phyloP scores from a whole-genome alignment of 805 yeast genomes.

The Ogataea sp. region DNA sequence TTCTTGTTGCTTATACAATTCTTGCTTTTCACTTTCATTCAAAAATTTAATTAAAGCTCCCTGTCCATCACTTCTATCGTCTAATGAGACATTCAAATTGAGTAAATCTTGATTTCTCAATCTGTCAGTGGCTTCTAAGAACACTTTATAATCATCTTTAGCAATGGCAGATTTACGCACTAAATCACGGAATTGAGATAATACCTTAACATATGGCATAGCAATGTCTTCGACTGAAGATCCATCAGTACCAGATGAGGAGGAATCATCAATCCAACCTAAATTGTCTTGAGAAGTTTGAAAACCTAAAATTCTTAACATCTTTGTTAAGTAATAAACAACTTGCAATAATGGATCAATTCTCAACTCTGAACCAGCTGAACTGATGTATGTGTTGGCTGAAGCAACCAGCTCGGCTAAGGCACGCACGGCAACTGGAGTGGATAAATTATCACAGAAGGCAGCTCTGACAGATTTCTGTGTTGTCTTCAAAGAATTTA shows the following conservation, averaged over 20 bases:
- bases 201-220: slow-evolving; percentile 71
- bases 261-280: slow-evolving; percentile 63
- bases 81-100: slow-evolving; percentile 73
- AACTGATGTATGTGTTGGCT: slow-evolving; percentile 63
- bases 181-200: slow-evolving; percentile 74
- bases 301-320: slow-evolving; percentile 70
- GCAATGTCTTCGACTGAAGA: slow-evolving; percentile 52
- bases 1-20: slow-evolving; percentile 50
- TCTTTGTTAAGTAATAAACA: slow-evolving; percentile 63
- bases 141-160: slow-evolving; percentile 40
- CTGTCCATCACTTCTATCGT: slow-evolving; percentile 74
- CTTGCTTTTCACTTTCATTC: slow-evolving; percentile 58
- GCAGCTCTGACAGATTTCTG: slow-evolving; percentile 62
- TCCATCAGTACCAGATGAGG: slow-evolving; percentile 12
- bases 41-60: slow-evolving; percentile 82
- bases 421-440: slow-evolving; percentile 63
- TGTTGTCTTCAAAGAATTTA: slow-evolving; percentile 38
- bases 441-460: slow-evolving; percentile 82
- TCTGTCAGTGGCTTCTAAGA: slow-evolving; percentile 65
- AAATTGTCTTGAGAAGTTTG: slow-evolving; percentile 56
- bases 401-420: slow-evolving; percentile 62
- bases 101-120: slow-evolving; percentile 67
- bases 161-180: slow-evolving; percentile 69
- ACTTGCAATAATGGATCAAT: slow-evolving; percentile 61
- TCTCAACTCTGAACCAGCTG: slow-evolving; percentile 41